These are phyloP conservation scores for Straminergon stramineum DNA, from an alignment of 225 moss, liverwort and hornwort genomes.

Conservation along the genomic window DNA sequence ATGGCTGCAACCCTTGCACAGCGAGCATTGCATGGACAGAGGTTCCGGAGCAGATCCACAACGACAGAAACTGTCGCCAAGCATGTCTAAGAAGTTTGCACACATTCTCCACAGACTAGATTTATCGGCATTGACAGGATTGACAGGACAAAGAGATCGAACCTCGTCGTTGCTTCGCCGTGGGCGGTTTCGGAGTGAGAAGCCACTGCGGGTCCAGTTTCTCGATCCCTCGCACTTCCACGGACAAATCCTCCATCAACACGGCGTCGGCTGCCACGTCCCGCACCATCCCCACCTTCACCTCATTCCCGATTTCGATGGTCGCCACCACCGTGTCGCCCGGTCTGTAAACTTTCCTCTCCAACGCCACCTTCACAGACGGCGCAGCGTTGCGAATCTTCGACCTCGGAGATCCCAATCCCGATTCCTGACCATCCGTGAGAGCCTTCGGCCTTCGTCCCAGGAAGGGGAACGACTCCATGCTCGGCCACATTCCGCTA, in stretches of 20 bases:
- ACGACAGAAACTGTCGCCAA: neutral
- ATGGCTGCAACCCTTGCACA: neutral
- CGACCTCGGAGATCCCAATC: conserved; percentile 18
- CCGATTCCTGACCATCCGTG: conserved; percentile 13
- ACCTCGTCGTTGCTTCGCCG: conserved; percentile 83
- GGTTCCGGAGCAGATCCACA: neutral
- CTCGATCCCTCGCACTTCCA: conserved; percentile 93
- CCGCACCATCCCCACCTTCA: conserved; percentile 6
- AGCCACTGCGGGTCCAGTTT: conserved; percentile 95
- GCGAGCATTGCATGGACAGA: neutral
- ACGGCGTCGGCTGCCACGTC: conserved; percentile 56
- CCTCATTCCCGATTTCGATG: conserved; percentile 53
- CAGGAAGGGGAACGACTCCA: conserved; percentile 51
- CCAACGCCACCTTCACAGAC: conserved; percentile 60
- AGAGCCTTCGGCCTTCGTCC: conserved; percentile 21
- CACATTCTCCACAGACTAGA: neutral
- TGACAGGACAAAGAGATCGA: neutral
- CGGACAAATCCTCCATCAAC: conserved; percentile 85
- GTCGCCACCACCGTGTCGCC: conserved; percentile 79
- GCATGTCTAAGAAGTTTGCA: fast-evolving
- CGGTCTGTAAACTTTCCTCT: conserved; percentile 78
- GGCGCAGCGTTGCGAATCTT: conserved; percentile 23
- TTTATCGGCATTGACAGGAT: neutral
- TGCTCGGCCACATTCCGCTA: conserved; percentile 36
- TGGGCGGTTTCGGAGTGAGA: conserved; percentile 49